phyloP scores from a whole-genome alignment of 2,329 filamentous ascomycete species.

The Pleochaeta shiraiana region DNA sequence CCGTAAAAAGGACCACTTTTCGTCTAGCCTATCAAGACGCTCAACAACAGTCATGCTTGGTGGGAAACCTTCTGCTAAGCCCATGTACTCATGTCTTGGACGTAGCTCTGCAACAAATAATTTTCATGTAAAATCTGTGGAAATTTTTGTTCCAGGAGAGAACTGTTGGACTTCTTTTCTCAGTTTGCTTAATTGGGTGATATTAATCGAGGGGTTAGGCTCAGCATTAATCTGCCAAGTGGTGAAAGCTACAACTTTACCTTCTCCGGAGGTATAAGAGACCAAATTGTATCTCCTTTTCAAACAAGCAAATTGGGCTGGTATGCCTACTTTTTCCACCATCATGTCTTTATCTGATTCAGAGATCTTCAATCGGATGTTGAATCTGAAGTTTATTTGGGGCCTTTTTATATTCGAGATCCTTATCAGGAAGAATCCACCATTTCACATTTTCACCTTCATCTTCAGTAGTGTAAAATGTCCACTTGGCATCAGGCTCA shows the following conservation, averaged over 20 bases:
- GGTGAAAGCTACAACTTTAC: neutral
- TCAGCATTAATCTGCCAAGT: slow-evolving; percentile 1
- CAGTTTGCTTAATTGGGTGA: neutral
- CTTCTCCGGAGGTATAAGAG: neutral
- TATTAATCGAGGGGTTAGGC: neutral
- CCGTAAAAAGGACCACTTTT: neutral
- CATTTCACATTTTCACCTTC: neutral
- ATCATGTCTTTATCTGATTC: slow-evolving; percentile 3
- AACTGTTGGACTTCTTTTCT: slow-evolving; percentile 3
- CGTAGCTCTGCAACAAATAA: slow-evolving; percentile 2
- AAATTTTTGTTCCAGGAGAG: neutral
- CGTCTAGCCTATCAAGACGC: neutral
- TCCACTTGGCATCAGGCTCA: neutral
- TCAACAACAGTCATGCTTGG: slow-evolving; percentile 44
- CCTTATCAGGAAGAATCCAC: neutral
- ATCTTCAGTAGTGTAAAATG: neutral
- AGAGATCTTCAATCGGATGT: neutral
- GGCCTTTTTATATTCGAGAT: neutral
- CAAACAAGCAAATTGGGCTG: neutral
- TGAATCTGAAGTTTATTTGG: neutral
- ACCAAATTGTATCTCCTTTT: neutral
- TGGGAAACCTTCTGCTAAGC: slow-evolving; percentile 46
- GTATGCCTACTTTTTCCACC: neutral
- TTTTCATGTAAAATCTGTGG: neutral
- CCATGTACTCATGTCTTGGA: neutral